A percentile compares a stretch with the other conserved stretches of the same genome.
Conservation (phyloP, 345 rosid species). For the Eucalyptus dawsonii region DNA sequence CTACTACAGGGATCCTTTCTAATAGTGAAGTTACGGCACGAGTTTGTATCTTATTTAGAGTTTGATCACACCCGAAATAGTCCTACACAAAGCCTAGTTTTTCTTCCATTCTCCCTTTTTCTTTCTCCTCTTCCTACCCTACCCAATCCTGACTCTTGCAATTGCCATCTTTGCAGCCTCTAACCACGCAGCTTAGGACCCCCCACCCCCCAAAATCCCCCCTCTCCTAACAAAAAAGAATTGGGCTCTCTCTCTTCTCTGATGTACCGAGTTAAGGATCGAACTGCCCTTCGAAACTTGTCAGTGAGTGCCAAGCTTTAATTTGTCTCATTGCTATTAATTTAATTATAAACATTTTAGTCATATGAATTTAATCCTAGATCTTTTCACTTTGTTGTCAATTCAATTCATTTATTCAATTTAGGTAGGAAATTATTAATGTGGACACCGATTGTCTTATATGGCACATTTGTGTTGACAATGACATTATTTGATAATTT, state of each 20-base stretch:
- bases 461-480: no score
- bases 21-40: not conserved
- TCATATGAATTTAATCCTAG: no score
- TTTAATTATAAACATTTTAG: no score
- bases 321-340: not conserved
- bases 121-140: not conserved
- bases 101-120: not conserved
- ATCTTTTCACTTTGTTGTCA: no score
- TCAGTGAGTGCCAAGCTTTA: not conserved
- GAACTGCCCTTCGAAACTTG: not conserved
- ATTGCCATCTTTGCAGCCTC: not conserved
- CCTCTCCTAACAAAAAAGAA: no score
- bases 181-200: not conserved
- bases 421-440: no score
- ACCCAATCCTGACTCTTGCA: not conserved
- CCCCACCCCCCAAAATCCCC: no score
- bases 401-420: no score
- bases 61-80: not conserved
- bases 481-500: no score
- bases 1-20: not conserved
- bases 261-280: not conserved
- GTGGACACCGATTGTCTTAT: fast-evolving
- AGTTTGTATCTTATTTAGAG: not conserved
- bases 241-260: not conserved
- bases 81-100: not conserved